A percentile compares a stretch with the other conserved stretches of the same genome.
Evolutionary conservation across 2,329 filamentous ascomycete species (phyloP).

Genomic region (Drechslera avenae): DNA sequence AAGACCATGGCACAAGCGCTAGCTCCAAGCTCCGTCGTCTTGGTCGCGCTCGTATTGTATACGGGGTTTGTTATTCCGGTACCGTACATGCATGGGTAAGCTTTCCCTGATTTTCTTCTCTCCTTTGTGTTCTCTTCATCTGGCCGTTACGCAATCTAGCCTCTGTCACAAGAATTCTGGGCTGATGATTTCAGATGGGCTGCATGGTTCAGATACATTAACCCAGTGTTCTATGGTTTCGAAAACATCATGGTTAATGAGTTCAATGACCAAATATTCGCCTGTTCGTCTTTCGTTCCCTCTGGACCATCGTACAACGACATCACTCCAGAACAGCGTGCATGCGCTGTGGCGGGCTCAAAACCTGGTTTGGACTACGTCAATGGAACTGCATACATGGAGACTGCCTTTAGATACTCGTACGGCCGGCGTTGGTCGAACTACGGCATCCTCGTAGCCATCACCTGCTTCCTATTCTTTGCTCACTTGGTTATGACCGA

Average conservation of each 20-base stretch:
- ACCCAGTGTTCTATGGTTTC: constrained; percentile 78
- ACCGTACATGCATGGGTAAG: constrained; percentile 54
- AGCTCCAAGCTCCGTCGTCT: constrained; percentile 59
- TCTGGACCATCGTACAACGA: constrained; percentile 42
- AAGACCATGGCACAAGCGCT: constrained; percentile 64
- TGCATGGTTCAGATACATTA: constrained; percentile 66
- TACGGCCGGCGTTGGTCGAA: constrained; percentile 59
- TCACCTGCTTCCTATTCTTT: constrained; percentile 65
- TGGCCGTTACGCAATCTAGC: no score
- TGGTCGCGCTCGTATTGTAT: constrained; percentile 65
- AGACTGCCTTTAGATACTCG: constrained; percentile 36
- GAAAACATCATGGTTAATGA: constrained; percentile 81
- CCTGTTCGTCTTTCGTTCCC: constrained; percentile 47
- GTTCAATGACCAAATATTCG: constrained; percentile 31
- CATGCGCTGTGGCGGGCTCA: constrained; percentile 46
- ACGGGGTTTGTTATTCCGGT: constrained; percentile 72
- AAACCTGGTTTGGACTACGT: constrained; percentile 43
- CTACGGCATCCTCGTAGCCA: constrained; percentile 68
- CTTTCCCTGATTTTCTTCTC: no score
- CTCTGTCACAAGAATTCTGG: no score
- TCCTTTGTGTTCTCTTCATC: no score
- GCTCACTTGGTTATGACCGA: constrained; percentile 67
- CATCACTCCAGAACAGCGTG: constrained; percentile 33
- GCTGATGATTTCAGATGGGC: constrained; percentile 31
- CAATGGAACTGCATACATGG: constrained; percentile 42